Evolutionary conservation across 1,139 yeast species (phyloP).

Genomic region (Geotrichum restrictum): DNA sequence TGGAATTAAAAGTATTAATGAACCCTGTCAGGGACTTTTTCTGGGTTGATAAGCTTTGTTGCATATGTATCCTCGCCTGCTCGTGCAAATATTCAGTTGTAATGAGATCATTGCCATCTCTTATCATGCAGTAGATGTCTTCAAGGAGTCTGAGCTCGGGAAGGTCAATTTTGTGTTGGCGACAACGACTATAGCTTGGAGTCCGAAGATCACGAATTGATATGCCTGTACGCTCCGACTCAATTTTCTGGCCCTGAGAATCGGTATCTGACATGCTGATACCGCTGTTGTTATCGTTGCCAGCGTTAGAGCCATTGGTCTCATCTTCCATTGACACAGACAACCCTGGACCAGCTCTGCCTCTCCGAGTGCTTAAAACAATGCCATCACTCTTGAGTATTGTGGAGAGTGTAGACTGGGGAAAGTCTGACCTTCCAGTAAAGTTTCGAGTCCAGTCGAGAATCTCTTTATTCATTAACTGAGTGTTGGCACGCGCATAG

Average conservation of each 20-base stretch:
- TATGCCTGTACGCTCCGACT: background rate
- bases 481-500: background rate
- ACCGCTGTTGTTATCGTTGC: too few species aligned
- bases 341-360: background rate
- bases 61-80: background rate
- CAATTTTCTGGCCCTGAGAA: background rate
- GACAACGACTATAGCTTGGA: background rate
- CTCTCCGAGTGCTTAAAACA: background rate
- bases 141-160: background rate
- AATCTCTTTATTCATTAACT: background rate
- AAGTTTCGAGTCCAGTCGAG: background rate
- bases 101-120: background rate
- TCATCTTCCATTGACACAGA: too few species aligned
- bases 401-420: background rate
- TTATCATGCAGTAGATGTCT: background rate
- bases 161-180: background rate
- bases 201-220: background rate
- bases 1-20: background rate
- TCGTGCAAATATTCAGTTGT: background rate
- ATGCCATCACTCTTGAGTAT: background rate
- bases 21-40: background rate
- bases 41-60: background rate
- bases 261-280: too few species aligned
- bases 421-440: background rate
- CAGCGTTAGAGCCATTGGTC: too few species aligned